A percentile compares a stretch with the other conserved stretches of the same genome.
These are phyloP conservation scores for Epicoccum sorghinum DNA, from an alignment of 2,329 filamentous ascomycete genomes.

Conservation along the genomic window DNA sequence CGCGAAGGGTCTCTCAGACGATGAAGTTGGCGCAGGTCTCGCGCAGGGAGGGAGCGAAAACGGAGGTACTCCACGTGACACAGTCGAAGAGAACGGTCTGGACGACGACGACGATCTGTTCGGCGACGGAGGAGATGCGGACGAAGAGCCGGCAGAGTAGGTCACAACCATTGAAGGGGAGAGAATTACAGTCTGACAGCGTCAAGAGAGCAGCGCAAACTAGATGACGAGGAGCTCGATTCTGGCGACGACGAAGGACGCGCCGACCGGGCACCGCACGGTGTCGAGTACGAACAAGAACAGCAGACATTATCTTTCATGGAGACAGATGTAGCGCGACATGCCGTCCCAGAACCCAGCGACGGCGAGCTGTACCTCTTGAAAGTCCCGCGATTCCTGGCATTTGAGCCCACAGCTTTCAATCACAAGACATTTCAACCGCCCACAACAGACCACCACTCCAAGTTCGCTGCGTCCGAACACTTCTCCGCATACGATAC, in stretches of 20 bases:
- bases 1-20: slow-evolving; percentile 36
- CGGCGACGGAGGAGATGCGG: slow-evolving; percentile 51
- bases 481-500: slow-evolving; percentile 67
- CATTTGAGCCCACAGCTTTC: slow-evolving; percentile 71
- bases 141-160: slow-evolving; percentile 39
- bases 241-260: slow-evolving; percentile 68
- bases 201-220: slow-evolving; percentile 50
- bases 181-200: slow-evolving; percentile 15
- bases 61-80: slow-evolving; percentile 35
- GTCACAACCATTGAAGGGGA: slow-evolving; percentile 25
- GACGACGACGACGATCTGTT: slow-evolving; percentile 53
- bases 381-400: slow-evolving; percentile 74
- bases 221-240: slow-evolving; percentile 68
- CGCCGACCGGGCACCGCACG: slow-evolving; percentile 62
- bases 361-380: slow-evolving; percentile 75
- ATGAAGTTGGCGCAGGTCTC: slow-evolving; percentile 42
- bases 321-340: slow-evolving; percentile 70
- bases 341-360: slow-evolving; percentile 71
- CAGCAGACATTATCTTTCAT: slow-evolving; percentile 64
- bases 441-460: slow-evolving; percentile 63
- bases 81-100: slow-evolving; percentile 38
- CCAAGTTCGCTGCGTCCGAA: slow-evolving; percentile 51
- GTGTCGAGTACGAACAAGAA: slow-evolving; percentile 57
- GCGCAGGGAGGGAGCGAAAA: slow-evolving; percentile 40
- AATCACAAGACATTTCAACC: slow-evolving; percentile 70